Evolutionary conservation across 768 basidiomycete species (phyloP).

Genomic region (Xerocomus potaroensis): DNA sequence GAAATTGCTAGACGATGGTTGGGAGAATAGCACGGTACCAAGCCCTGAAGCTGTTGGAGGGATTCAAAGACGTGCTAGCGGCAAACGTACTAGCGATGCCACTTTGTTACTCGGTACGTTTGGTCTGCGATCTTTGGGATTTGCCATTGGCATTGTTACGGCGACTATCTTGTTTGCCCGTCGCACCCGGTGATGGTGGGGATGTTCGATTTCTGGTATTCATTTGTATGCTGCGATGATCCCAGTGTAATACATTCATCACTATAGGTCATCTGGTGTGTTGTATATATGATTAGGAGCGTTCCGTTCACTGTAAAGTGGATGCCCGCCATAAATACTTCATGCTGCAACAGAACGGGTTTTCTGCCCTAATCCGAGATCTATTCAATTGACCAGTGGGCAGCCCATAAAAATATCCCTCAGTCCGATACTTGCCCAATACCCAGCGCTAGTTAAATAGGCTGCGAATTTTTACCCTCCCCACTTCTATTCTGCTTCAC

Average conservation of each 20-base stretch:
- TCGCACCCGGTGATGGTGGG: slow-evolving; percentile 29
- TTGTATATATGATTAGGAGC: too few relatives aligned
- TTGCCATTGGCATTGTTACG: slow-evolving; percentile 42
- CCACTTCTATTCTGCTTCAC: slow-evolving; percentile 12
- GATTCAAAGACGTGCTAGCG: slow-evolving; percentile 10
- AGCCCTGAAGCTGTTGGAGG: slow-evolving; percentile 41
- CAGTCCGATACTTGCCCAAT: too few relatives aligned
- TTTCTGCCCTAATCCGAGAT: too few relatives aligned
- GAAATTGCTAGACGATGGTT: slow-evolving; percentile 75
- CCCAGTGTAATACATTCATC: neutral
- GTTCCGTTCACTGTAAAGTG: too few relatives aligned
- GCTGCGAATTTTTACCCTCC: neutral
- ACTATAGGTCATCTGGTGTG: neutral
- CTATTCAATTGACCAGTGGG: too few relatives aligned
- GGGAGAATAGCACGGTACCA: slow-evolving; percentile 62
- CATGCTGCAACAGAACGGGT: too few relatives aligned
- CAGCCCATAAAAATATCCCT: too few relatives aligned
- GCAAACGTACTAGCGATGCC: slow-evolving; percentile 1
- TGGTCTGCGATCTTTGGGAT: slow-evolving; percentile 34
- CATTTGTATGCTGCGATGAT: neutral
- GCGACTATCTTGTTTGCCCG: slow-evolving; percentile 30
- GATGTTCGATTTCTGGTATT: slow-evolving; percentile 8
- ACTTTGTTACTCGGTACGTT: slow-evolving; percentile 9
- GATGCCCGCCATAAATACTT: too few relatives aligned
- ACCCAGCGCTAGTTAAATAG: slow-evolving; percentile 4